Evolutionary conservation across 345 rosid species (phyloP).

Genomic region (Lenwebbia sp.): DNA sequence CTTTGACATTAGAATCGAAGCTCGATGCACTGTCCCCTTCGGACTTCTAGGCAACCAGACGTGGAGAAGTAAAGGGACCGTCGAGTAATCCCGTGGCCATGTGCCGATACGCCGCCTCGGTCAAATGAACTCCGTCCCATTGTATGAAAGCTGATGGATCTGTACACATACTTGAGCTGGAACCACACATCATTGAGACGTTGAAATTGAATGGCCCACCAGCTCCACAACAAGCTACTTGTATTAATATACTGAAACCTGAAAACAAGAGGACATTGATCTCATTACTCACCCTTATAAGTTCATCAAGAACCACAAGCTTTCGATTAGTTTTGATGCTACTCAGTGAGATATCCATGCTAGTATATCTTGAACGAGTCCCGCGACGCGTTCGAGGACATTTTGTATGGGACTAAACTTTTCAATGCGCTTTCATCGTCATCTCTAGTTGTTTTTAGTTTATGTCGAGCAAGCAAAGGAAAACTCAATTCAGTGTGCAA

Average conservation of each 20-base stretch:
- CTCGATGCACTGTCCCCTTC: neutral
- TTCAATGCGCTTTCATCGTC: no score
- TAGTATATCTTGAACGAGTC: no score
- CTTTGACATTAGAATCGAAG: neutral
- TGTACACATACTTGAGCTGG: neutral
- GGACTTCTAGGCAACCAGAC: neutral
- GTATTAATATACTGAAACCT: neutral
- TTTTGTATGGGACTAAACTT: no score
- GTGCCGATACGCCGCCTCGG: neutral
- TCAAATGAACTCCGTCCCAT: neutral
- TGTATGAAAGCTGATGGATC: neutral
- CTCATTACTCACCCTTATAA: neutral
- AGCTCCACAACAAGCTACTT: neutral
- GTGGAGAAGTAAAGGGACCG: neutral
- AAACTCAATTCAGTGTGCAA: neutral
- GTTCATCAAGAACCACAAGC: neutral
- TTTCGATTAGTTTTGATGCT: no score
- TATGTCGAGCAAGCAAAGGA: no score
- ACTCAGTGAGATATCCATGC: no score
- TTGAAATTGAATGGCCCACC: neutral
- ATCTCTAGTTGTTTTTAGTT: no score
- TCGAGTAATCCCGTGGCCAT: neutral
- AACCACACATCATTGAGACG: neutral
- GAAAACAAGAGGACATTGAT: neutral
- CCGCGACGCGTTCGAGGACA: no score